Percentiles rank a stretch among this genome's conserved stretches.
Evolutionary conservation across 1,284 basidiomycete genomes (phyloP).

Genomic region (Ustilago bromivora): DNA sequence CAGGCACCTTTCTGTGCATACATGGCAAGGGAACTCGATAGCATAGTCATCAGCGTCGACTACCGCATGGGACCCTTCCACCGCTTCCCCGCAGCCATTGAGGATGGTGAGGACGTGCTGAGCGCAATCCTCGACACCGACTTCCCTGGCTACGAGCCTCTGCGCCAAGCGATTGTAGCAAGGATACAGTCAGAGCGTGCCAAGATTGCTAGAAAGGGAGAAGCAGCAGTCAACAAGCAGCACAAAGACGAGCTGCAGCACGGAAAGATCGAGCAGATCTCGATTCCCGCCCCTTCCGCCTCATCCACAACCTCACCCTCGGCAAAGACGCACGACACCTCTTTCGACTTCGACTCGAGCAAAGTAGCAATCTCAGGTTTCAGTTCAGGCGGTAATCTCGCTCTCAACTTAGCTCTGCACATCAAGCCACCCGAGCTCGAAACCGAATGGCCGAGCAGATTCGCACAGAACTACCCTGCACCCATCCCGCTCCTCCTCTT

Average conservation of each 20-base stretch:
- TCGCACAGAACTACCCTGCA: constrained; percentile 26
- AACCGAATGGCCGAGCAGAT: constrained; percentile 36
- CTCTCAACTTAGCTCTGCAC: constrained; percentile 53
- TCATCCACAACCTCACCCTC: neutral
- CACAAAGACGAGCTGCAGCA: constrained; percentile 34
- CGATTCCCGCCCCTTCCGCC: neutral
- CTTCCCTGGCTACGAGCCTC: constrained; percentile 34
- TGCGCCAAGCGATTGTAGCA: constrained; percentile 29
- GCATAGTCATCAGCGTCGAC: constrained; percentile 56
- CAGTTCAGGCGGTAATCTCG: constrained; percentile 65
- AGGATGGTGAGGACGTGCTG: constrained; percentile 58
- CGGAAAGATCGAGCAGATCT: constrained; percentile 34
- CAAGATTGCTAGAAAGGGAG: constrained; percentile 29
- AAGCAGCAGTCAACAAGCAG: constrained; percentile 18
- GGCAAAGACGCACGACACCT: neutral
- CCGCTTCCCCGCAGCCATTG: constrained; percentile 58
- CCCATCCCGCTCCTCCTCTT: constrained; percentile 56
- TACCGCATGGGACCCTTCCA: constrained; percentile 66
- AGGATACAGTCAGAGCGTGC: constrained; percentile 31
- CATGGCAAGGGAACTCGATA: constrained; percentile 39
- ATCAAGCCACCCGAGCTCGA: constrained; percentile 46
- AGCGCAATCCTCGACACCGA: constrained; percentile 44
- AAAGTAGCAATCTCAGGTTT: constrained; percentile 58
- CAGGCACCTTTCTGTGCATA: constrained; percentile 56
- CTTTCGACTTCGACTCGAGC: constrained; percentile 35